Base-by-base conservation (phyloP, 257 asterid genomes). In the Lavandula angustifolia region DNA sequence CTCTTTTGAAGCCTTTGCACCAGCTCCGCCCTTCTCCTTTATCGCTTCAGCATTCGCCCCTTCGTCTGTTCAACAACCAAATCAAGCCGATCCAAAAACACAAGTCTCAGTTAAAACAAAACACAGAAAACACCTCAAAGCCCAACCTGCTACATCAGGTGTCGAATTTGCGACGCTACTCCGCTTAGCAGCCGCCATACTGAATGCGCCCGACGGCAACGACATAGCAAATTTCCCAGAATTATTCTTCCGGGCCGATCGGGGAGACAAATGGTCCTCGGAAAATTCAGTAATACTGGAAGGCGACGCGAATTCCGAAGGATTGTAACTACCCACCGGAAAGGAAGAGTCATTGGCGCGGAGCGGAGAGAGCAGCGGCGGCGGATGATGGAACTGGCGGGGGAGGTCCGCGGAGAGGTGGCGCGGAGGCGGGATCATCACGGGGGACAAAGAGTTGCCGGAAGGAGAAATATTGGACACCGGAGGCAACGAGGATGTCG, bases 371-470 rank as follows among this genome's bases (percentile, higher is more conserved):
- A 62, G 75, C 0, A 76, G 84, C 48, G 79, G 82, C 52, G 73
- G 75, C 16, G 72, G 62, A 11, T 62, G 78, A 54, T 77, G 81
- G 73, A 68, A 55, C 64, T 81, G 78, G 47, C 90, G 92, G 12
- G 84, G 57, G 44, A 82, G 65, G 60, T 86, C 89, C 31, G 81
- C 16, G 68, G 91, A 81, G 5, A 69, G 66, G 67, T 85, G 85
- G 68, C 97, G 96, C 37, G 97, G 87, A 54, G 95, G 99, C 17
- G 99, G 97, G 64, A 94, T 94, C 99, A 89, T 94, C 6, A 90
- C 97, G 9, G 95, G 97, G 33, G 96, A 87, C 34, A 90, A 71
- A 38, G 96, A 80, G 80, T 84, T 85, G 35, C 88, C 87, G 60
- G 90, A 68, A 18, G 95, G 88, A 6, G 95, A 80, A 4, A 75